Evolutionary conservation across 768 basidiomycete genomes (phyloP), one percentile per base, ranked within the genome.

Genomic region (Serendipita sp.): DNA sequence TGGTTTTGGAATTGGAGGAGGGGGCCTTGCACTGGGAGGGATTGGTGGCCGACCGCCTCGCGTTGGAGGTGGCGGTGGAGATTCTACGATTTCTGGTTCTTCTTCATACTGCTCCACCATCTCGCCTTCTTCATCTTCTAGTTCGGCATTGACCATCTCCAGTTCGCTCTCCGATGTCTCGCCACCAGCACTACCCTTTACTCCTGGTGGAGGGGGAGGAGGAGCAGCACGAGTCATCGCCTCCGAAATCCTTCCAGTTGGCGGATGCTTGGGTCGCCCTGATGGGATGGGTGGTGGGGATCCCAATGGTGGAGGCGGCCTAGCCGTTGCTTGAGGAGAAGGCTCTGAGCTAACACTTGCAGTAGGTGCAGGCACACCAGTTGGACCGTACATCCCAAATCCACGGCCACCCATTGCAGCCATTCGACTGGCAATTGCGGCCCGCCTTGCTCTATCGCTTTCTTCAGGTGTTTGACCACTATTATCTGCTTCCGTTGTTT

Each of bases 111-210:
- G 77, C 62, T 74, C 73, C 3, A 67, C 71, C 4, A 41, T 63
- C 32, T 63, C 65, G 32, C 70, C 66, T 35, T 54, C 70, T 8
- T 41, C 67, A 28, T 71, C 73, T 7, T 76, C 79, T 67, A 85
- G 84, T 41, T 83, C 81, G 66, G 84, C 77, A 7, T 73, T 76
- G 7, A 85, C 80, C 68, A 88, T 85, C 68, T 88, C 86, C 13
- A 83, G 75, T 70, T 88, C 85, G 67, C 85, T 87, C 69, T 88
- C 86, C 69, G 87, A 85, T 3, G 79, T 81, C 65, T 88, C 87
- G 30, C 83, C 81, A 44, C 78, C 78, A 28, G 84, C 83, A 8
- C 81, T 81, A 51, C 88, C 85, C 18, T 35, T 84, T 83, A 3
- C 82, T 81, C 36, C 74, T 73, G 38, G 41, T 7, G 41, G 41